Percentiles rank a stretch among this genome's conserved stretches.
These are phyloP conservation scores for Penicillium thymicola DNA, from an alignment of 2,329 filamentous ascomycete genomes.

Conservation along the genomic window DNA sequence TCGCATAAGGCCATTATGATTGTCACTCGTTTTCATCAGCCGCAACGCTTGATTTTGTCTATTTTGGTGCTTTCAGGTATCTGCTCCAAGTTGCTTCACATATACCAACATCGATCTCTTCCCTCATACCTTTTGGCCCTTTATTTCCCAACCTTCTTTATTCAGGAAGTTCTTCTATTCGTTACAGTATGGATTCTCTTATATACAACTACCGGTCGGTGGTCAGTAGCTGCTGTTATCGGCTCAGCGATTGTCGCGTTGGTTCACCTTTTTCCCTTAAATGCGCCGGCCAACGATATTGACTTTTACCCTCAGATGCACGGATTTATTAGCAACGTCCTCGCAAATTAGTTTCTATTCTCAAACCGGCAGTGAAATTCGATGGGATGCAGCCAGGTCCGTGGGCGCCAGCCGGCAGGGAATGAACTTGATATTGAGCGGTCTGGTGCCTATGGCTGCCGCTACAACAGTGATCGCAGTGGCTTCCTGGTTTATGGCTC, in stretches of 20 bases:
- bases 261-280: conserved; percentile 1
- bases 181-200: conserved; percentile 24
- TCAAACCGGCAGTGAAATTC: conserved; percentile 31
- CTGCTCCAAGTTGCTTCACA: conserved; percentile 28
- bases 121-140: conserved; percentile 20
- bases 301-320: conserved; percentile 11
- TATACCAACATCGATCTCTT: conserved; percentile 27
- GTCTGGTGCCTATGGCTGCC: conserved; percentile 24
- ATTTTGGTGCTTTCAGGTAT: conserved; percentile 26
- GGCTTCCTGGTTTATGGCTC: conserved; percentile 21
- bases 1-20: conserved; percentile 17
- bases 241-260: conserved; percentile 25
- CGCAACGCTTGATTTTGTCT: conserved; percentile 28
- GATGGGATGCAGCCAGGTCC: conserved; percentile 30
- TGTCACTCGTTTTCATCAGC: conserved; percentile 21
- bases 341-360: conserved; percentile 33
- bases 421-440: conserved; percentile 29
- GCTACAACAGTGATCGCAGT: conserved; percentile 18
- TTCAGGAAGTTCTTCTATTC: conserved; percentile 25
- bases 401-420: conserved; percentile 28
- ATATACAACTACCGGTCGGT: conserved; percentile 19
- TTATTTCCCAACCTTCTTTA: conserved; percentile 31
- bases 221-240: conserved; percentile 14
- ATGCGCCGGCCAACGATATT: not conserved
- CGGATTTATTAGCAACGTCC: conserved; percentile 23